Percentiles rank a stretch among this genome's conserved stretches.
phyloP scores from a whole-genome alignment of 2,329 filamentous ascomycete species.

The Fusarium cicatricum region DNA sequence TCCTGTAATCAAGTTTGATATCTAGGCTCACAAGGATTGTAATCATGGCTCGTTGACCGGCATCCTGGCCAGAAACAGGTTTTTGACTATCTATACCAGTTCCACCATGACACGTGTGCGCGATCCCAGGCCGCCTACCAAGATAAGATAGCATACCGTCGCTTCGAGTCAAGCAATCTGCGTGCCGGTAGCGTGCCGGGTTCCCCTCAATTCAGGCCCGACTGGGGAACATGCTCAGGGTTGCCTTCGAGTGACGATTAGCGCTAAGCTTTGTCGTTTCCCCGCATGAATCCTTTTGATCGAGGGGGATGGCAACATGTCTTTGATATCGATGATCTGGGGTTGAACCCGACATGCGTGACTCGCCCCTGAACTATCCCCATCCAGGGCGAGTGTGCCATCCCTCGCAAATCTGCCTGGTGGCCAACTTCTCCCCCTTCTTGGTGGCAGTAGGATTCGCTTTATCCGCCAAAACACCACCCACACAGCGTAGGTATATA shows the following conservation, averaged over 20 bases:
- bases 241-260: not conserved
- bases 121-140: conserved; percentile 1
- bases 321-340: too few species aligned
- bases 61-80: too few species aligned
- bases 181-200: conserved; percentile 4
- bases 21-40: not conserved
- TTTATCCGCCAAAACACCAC: not conserved
- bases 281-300: conserved; percentile 4
- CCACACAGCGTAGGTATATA: conserved; percentile 2
- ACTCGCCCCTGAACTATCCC: too few species aligned
- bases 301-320: not conserved
- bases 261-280: conserved; percentile 2
- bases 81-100: not conserved
- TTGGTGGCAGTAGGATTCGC: not conserved
- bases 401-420: not conserved
- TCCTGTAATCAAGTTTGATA: not conserved
- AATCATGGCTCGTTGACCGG: not conserved
- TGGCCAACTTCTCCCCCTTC: not conserved
- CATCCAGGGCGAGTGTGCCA: not conserved
- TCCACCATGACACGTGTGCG: not conserved
- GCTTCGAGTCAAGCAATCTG: not conserved
- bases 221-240: not conserved
- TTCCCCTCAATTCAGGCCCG: not conserved
- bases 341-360: too few species aligned
- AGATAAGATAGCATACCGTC: conserved; percentile 8